Base-by-base conservation (phyloP, 148 eudicot genomes). In the Spergularia marina region DNA sequence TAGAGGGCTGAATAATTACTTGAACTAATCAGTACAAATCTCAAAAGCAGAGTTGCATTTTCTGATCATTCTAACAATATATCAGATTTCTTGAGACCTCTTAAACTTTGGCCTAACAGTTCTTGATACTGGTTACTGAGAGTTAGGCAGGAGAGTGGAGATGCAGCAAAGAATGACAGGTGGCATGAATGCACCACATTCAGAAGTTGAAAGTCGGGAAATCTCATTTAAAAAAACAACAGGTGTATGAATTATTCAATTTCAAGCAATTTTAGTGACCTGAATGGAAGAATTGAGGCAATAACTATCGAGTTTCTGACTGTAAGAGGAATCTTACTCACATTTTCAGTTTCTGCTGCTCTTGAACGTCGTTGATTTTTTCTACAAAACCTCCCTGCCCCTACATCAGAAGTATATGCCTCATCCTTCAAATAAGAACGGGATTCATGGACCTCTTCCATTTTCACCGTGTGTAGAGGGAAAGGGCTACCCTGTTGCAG, bases 311-410 rank as follows among this genome's bases (percentile, higher is more conserved):
- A 57, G 53, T 15, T n/a, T 71, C 25, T 6, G 23, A 58, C 16
- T 55, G 53, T 36, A 51, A 73, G 53, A 72, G 59, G 53, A 66
- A 36, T 56, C 14, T 73, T 9, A 72, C 73, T 56, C 58, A 73
- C 81, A 73, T 6, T 10, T 17, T 77, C 74, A 18, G 17, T 10
- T 71, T 78, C 81, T 34, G 54, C 20, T 72, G 74, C 77, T 51
- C 36, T 71, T 57, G 77, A 65, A 11, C 68, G 75, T 47, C 57
- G 65, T 72, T 36, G 60, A 13, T 21, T 7, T 11, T 12, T 66
- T 30, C 18, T 73, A 18, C 53, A 55, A 56, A 72, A 0, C 49
- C 62, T 65, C 39, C 64, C 72, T 21, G 77, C 10, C 7, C 67
- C 12, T 51, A 39, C 21, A 66, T 53, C 30, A 65, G 67, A 66